A percentile compares a stretch with the other conserved stretches of the same genome.
These are phyloP conservation scores for Endoconidiophora laricicola DNA, from an alignment of 2,329 filamentous ascomycete species.

Conservation along the genomic window DNA sequence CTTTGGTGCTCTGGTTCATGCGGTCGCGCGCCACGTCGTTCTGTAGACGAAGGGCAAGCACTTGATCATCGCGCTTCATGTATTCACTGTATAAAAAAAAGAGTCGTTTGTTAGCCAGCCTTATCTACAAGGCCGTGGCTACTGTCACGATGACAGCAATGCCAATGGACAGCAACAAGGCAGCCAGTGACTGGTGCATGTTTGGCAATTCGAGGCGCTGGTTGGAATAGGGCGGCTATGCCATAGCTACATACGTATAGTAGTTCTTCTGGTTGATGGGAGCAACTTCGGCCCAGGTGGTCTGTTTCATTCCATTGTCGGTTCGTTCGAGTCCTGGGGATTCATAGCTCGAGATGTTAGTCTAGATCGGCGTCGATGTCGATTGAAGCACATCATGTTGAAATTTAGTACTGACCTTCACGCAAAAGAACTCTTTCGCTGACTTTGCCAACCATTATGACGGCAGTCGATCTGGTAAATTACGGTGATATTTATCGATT, in stretches of 20 bases:
- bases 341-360: neutral
- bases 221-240: neutral
- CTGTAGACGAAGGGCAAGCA: slow-evolving; percentile 74
- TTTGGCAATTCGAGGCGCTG: neutral
- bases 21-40: slow-evolving; percentile 72
- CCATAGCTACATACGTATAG: slow-evolving; percentile 54
- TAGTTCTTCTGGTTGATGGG: slow-evolving; percentile 99
- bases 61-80: slow-evolving; percentile 94
- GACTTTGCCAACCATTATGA: slow-evolving; percentile 45
- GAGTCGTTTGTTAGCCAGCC: slow-evolving; percentile 8
- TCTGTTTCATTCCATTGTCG: slow-evolving; percentile 94
- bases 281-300: slow-evolving; percentile 78
- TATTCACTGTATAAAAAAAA: slow-evolving; percentile 51
- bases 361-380: neutral
- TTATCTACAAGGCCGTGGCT: slow-evolving; percentile 5
- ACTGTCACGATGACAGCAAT: neutral
- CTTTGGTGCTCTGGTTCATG: slow-evolving; percentile 72
- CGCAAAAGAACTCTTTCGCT: slow-evolving; percentile 47
- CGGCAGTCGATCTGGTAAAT: neutral
- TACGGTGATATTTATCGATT: too few relatives aligned
- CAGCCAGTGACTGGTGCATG: neutral
- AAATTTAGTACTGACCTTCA: slow-evolving; percentile 31
- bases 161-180: neutral
- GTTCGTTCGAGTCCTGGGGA: slow-evolving; percentile 73
- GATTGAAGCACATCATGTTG: neutral